Evolutionary conservation across 129 eudicot genomes (phyloP), one percentile per base, ranked within the genome.

Genomic region (Dittrichia graveolens): DNA sequence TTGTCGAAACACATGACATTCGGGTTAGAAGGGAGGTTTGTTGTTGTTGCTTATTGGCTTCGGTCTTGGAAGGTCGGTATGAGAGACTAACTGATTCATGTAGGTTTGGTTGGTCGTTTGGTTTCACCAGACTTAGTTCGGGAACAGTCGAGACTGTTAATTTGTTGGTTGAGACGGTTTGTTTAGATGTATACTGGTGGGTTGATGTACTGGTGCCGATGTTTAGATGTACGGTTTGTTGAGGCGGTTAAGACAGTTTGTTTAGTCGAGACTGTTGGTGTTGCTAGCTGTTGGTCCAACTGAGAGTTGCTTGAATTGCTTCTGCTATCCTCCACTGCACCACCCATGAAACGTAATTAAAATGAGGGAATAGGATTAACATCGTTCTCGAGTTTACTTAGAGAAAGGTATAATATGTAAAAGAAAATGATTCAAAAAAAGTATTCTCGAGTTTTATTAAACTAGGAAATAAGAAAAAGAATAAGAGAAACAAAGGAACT

Each of bases 1-100:
- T 92, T 63, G 91, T 74, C 3, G 91, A 85, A 52, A 92, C 98
- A 8, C 86, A 82, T 0, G 98, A 96, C 96, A 83, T 87, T 24
- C 78, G 75, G 11, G 83, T 61, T 3, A 82, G 76, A 19, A 66
- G 18, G 6, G 73, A 41, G 6, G 68, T 48, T 2, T 60, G 73
- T 18, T 47, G 62, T 56, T 14, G 35, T 41, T 46, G 76, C 39
- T 15, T 61, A 55, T 39, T 73, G 42, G 40, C 15, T 49, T 38
- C 64, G 61, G 11, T 75, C 76, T 56, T 79, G 19, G 8, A 40
- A 18, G 14, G 50, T 31, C 43, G 62, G 78, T 18, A 19, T 35
- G 58, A 61, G 10, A 7, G n/a, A 9, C 11, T 14, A 44, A 7
- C 55, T 4, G 79, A 55, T n/a, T 44, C 49, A 5, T 61, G 79